Conservation (phyloP, 75 land plant species). For the Isoetes taiwanensis region DNA sequence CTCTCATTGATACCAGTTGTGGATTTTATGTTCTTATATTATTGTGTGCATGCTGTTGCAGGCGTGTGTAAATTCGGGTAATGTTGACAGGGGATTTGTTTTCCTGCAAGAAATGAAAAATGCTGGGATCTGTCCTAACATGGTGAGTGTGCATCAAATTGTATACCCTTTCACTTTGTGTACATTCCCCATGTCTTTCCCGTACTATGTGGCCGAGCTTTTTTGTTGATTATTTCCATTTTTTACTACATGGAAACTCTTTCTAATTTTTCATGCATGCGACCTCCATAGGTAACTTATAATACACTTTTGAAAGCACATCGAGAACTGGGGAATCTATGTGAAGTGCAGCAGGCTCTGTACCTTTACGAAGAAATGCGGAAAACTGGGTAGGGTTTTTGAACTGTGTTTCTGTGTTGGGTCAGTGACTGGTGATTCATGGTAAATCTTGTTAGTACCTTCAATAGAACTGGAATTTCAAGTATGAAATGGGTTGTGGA, state of each 20-base stretch:
- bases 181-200: no score
- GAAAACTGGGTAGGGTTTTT: slow-evolving; percentile 77
- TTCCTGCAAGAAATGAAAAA: slow-evolving; percentile 59
- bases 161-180: no score
- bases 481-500: neutral
- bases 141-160: slow-evolving; percentile 19
- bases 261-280: neutral
- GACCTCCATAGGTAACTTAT: slow-evolving; percentile 55
- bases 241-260: neutral
- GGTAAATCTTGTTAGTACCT: no score
- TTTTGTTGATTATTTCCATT: no score
- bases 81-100: slow-evolving; percentile 42
- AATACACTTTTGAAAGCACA: slow-evolving; percentile 69
- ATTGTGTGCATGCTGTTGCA: no score
- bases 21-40: no score
- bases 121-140: slow-evolving; percentile 37
- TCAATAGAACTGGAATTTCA: neutral
- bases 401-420: no score
- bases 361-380: slow-evolving; percentile 75
- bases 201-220: no score
- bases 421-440: no score
- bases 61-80: slow-evolving; percentile 46
- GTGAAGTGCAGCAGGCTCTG: slow-evolving; percentile 57
- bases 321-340: slow-evolving; percentile 43
- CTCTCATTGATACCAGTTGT: no score